Evolutionary conservation across 306 rosid species (phyloP).

Genomic region (Trifolium pratense): DNA sequence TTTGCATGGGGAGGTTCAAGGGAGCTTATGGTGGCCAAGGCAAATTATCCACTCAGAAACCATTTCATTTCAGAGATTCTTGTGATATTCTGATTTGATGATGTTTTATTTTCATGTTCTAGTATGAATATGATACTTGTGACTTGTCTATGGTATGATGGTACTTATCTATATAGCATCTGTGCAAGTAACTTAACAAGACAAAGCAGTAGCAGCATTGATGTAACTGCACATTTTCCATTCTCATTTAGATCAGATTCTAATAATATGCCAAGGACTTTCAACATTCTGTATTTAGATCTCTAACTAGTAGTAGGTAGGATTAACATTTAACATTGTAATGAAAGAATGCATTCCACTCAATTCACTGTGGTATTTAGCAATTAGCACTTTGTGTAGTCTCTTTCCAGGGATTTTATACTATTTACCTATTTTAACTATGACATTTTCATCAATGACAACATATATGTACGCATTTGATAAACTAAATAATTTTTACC

Average conservation of each 20-base stretch:
- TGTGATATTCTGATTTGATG: slow-evolving; percentile 63
- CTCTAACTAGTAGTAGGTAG: too few relatives aligned
- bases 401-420: too few relatives aligned
- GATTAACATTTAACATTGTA: too few relatives aligned
- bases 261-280: neutral
- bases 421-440: too few relatives aligned
- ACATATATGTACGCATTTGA: neutral
- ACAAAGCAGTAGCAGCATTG: neutral
- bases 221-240: slow-evolving; percentile 21
- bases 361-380: too few relatives aligned
- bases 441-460: slow-evolving; percentile 11
- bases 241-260: slow-evolving; percentile 1
- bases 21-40: slow-evolving; percentile 73
- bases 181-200: slow-evolving; percentile 13
- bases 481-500: too few relatives aligned
- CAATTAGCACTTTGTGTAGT: too few relatives aligned
- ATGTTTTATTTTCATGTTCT: neutral
- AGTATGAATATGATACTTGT: too few relatives aligned
- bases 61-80: slow-evolving; percentile 78
- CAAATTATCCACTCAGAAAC: slow-evolving; percentile 83
- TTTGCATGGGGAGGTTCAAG: slow-evolving; percentile 95
- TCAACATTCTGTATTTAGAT: too few relatives aligned
- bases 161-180: neutral
- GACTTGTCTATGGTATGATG: neutral
- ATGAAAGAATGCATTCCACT: too few relatives aligned